Evolutionary conservation across 1,139 yeast species (phyloP).

Genomic region (Protomyces inundatus): DNA sequence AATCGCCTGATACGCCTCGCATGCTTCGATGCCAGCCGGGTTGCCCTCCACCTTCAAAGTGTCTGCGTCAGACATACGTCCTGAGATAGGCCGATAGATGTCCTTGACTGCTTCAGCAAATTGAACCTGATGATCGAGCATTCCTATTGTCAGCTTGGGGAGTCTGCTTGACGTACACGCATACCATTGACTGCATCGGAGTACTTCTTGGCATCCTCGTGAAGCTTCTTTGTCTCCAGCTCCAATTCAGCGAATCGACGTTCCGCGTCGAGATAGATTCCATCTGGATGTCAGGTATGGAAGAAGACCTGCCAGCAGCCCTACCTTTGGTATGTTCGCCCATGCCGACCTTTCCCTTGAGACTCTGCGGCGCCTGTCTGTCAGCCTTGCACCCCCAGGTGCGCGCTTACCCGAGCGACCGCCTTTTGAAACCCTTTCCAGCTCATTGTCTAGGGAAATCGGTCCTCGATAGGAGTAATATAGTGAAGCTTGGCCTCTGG

Average conservation of each 20-base stretch:
- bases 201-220: conserved; percentile 84
- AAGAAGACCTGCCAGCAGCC: conserved; percentile 62
- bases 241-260: conserved; percentile 91
- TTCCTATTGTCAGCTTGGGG: conserved; percentile 35
- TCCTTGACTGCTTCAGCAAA: conserved; percentile 92
- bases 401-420: not conserved
- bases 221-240: conserved; percentile 77
- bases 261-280: conserved; percentile 92
- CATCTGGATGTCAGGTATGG: conserved; percentile 46
- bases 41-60: conserved; percentile 83
- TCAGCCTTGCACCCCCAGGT: not conserved
- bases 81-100: conserved; percentile 91
- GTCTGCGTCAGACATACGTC: conserved; percentile 83
- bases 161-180: not conserved
- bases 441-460: not conserved
- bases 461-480: no score
- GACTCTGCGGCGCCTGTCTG: conserved; percentile 51
- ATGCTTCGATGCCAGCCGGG: conserved; percentile 92
- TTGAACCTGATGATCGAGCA: conserved; percentile 88
- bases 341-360: conserved; percentile 71
- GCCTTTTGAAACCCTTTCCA: conserved; percentile 22
- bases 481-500: no score
- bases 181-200: conserved; percentile 78
- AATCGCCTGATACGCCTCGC: conserved; percentile 83
- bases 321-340: conserved; percentile 27